Percentiles rank a stretch among this genome's conserved stretches.
Evolutionary conservation across 1,284 basidiomycete species (phyloP).

Genomic region (Tylopilus microsporus): DNA sequence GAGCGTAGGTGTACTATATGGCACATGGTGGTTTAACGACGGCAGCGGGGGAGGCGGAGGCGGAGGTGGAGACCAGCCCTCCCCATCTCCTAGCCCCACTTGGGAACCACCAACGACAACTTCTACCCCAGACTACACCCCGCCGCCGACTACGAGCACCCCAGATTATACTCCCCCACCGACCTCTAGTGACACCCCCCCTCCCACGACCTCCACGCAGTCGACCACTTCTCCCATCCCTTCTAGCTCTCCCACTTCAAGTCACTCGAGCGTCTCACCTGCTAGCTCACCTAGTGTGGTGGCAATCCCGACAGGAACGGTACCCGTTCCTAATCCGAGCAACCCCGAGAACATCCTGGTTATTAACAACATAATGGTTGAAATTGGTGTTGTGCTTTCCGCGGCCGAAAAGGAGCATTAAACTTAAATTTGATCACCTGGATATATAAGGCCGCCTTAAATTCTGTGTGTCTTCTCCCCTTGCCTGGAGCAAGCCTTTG

Average conservation of each 20-base stretch:
- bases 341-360: constrained; percentile 32
- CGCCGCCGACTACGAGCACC: constrained; percentile 14
- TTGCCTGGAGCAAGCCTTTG: constrained; percentile 10
- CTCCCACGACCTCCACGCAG: constrained; percentile 14
- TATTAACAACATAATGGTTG: constrained; percentile 38
- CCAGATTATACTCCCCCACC: constrained; percentile 13
- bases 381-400: constrained; percentile 34
- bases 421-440: not conserved
- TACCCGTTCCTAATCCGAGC: constrained; percentile 13
- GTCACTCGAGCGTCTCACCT: constrained; percentile 10
- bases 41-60: constrained; percentile 30
- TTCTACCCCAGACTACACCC: constrained; percentile 13
- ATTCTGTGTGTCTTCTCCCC: not conserved
- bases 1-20: constrained; percentile 50
- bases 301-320: constrained; percentile 30
- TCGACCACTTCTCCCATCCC: constrained; percentile 21
- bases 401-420: constrained; percentile 4
- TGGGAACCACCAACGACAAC: constrained; percentile 25
- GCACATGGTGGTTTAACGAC: constrained; percentile 52
- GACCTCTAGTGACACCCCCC: constrained; percentile 22
- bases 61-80: constrained; percentile 24
- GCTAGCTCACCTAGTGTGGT: constrained; percentile 25
- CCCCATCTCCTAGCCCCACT: constrained; percentile 27
- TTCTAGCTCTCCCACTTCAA: constrained; percentile 16
- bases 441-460: not conserved